phyloP scores from a whole-genome alignment of 1,139 yeast genomes.

The Taphrina sp. region DNA sequence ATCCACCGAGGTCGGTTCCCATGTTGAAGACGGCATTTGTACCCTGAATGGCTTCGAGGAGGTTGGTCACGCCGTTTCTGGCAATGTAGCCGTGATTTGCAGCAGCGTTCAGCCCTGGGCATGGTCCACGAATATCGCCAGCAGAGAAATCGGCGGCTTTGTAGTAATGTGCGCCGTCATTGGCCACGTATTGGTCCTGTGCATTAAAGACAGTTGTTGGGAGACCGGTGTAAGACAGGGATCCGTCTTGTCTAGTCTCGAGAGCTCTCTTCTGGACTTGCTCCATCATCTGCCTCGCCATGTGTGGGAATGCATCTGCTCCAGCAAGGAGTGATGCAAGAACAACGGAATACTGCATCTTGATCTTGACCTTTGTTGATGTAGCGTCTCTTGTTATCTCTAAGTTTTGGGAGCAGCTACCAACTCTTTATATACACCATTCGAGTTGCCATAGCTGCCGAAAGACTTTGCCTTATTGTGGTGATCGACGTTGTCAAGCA shows the following conservation, averaged over 20 bases:
- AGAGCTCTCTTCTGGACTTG: constrained; percentile 14
- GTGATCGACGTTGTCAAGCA: no score
- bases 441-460: no score
- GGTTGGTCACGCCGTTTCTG: constrained; percentile 22
- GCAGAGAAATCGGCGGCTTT: constrained; percentile 17
- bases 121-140: constrained; percentile 30
- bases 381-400: no score
- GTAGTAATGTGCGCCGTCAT: constrained; percentile 14
- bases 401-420: no score
- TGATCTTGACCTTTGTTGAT: no score
- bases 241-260: no score
- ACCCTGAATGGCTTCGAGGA: constrained; percentile 23
- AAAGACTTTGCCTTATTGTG: no score
- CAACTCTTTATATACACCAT: no score
- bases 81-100: constrained; percentile 30
- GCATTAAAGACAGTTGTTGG: constrained; percentile 25
- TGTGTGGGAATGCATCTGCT: constrained; percentile 28
- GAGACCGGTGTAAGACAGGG: constrained; percentile 17
- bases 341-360: no score
- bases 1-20: constrained; percentile 26
- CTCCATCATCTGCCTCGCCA: constrained; percentile 25
- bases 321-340: constrained; percentile 22
- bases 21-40: constrained; percentile 30
- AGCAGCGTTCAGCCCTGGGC: constrained; percentile 28
- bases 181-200: constrained; percentile 16